Base-by-base conservation (phyloP, 441 rosid genomes). In the Aleurites moluccanus region DNA sequence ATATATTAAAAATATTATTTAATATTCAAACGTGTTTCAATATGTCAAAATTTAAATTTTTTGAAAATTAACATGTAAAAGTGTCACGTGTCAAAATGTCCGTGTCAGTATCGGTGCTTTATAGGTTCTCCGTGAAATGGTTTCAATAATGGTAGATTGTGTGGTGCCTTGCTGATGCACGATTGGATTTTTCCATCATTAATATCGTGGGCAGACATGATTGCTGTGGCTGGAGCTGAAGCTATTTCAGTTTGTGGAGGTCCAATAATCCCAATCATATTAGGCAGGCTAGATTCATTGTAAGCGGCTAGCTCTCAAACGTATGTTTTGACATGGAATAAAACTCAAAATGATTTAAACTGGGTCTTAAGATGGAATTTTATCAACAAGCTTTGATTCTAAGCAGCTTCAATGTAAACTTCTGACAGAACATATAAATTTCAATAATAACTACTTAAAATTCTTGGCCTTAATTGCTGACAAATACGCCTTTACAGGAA, bases 151-250 rank as follows among this genome's bases (percentile, higher is more conserved):
- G 66, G 38, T 72, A 45, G 61, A 74, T 68, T 38, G 18, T 73
- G 35, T 63, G 60, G 61, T 10, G 52, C 75, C 70, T 62, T 73
- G 69, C 83, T 82, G 76, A 83, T 60, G 72, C 76, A 21, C 73
- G 70, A 42, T 44, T 69, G 73, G 69, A 77, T 64, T 66, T 83
- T 60, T 82, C 67, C 69, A 13, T 55, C 72, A 25, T 86, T 80
- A 94, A 96, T 92, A 62, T 91, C 98, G 35, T 92, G 98, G 98
- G 94, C 97, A 2, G 98, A 94, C 86, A 86, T 89, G 91, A 94
- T 92, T 68, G 85, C 94, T 82, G 86, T 90, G 23, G 93, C 90
- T 71, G 97, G 96, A 69, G 94, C 98, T 73, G 96, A 90, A 85
- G 97, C 97, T 75, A 92, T 92, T 85, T 89, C 97, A n/a, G 69